Conservation (phyloP, 2,329 filamentous ascomycete genomes). For the Aspergillus quadricinctus region DNA sequence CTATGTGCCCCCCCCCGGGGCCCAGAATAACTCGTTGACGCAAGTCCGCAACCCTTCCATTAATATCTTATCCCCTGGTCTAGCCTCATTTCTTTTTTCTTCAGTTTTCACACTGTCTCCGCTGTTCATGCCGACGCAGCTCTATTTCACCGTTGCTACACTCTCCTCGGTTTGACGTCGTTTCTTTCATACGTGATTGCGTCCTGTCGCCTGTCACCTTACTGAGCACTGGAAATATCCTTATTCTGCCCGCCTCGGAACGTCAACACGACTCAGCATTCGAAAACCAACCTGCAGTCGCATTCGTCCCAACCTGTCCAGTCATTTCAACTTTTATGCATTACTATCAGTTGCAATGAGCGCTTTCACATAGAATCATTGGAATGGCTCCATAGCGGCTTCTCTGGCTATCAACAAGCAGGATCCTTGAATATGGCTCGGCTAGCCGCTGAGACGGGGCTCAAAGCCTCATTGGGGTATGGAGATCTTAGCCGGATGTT, state of each 20-base stretch:
- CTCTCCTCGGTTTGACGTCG: not conserved
- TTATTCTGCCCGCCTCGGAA: not conserved
- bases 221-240: not conserved
- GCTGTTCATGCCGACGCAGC: not conserved
- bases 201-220: not conserved
- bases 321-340: not conserved
- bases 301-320: not conserved
- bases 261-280: not conserved
- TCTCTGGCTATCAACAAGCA: slow-evolving; percentile 4
- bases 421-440: slow-evolving; percentile 22
- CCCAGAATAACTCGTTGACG: slow-evolving; percentile 16
- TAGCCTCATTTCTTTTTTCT: not conserved
- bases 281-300: not conserved
- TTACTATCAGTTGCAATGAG: not conserved
- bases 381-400: slow-evolving; percentile 9
- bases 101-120: too few relatives aligned
- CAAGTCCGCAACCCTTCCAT: slow-evolving; percentile 15
- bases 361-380: not conserved
- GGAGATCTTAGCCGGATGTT: slow-evolving; percentile 4
- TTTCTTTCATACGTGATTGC: not conserved
- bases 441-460: slow-evolving; percentile 27
- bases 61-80: not conserved
- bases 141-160: not conserved
- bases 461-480: slow-evolving; percentile 32
- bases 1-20: slow-evolving; percentile 5